Conservation (phyloP, 495 filamentous ascomycete genomes). For the Letharia lupina region DNA sequence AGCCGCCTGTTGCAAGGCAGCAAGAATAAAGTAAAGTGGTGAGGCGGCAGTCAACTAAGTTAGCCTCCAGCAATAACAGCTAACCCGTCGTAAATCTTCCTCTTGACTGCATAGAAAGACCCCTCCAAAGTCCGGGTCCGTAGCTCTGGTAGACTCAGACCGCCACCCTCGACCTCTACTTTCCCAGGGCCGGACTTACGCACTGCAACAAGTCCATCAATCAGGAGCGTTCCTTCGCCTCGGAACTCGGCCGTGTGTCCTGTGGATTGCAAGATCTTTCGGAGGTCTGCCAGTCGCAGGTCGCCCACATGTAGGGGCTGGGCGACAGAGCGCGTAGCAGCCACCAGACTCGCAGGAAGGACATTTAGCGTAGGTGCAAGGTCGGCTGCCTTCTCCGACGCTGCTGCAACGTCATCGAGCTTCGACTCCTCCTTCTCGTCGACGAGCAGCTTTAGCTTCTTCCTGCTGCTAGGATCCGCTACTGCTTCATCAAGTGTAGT, state of each 20-base stretch:
- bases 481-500: conserved; percentile 36
- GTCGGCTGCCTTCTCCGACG: conserved; percentile 23
- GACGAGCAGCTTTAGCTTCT: conserved; percentile 58
- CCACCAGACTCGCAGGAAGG: conserved; percentile 65
- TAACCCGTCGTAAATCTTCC: conserved; percentile 73
- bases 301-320: conserved; percentile 94
- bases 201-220: conserved; percentile 81
- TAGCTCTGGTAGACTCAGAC: conserved; percentile 38
- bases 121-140: conserved; percentile 35
- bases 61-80: conserved; percentile 68
- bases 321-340: conserved; percentile 65
- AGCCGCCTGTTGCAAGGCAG: neutral
- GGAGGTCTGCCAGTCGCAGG: conserved; percentile 76
- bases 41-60: conserved; percentile 8
- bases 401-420: conserved; percentile 24
- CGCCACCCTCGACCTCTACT: conserved; percentile 83
- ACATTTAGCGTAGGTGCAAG: conserved; percentile 64
- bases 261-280: conserved; percentile 69
- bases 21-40: neutral
- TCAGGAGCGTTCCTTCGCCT: conserved; percentile 83
- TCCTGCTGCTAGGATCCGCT: conserved; percentile 37
- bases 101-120: conserved; percentile 70
- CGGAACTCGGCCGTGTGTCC: conserved; percentile 88
- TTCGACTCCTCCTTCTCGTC: conserved; percentile 32
- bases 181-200: conserved; percentile 76